Conservation (phyloP, 2,329 filamentous ascomycete genomes). For the Trichoderma asperellum region DNA sequence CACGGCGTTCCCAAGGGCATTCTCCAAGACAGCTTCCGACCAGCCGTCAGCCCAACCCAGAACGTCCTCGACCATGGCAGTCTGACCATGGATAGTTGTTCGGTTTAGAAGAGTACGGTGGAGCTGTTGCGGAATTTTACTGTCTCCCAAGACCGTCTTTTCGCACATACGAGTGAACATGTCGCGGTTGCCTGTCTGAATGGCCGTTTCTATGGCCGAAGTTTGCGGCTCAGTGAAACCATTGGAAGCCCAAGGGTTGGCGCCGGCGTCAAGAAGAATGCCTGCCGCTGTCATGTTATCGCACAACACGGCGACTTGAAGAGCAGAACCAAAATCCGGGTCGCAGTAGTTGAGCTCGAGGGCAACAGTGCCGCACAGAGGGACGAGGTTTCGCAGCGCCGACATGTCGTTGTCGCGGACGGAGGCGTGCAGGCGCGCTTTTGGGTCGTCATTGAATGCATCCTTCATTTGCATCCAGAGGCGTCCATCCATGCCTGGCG, state of each 20-base stretch:
- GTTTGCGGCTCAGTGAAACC: not conserved
- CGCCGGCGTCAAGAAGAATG: slow-evolving; percentile 30
- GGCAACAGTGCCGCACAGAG: not conserved
- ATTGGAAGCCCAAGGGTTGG: slow-evolving; percentile 13
- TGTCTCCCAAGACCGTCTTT: not conserved
- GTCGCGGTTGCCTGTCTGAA: slow-evolving; percentile 11
- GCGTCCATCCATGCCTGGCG: too few relatives aligned
- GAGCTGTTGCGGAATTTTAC: slow-evolving; percentile 15
- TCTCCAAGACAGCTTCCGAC: slow-evolving; percentile 13
- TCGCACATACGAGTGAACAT: slow-evolving; percentile 24
- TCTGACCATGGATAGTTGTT: slow-evolving; percentile 30
- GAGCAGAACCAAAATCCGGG: slow-evolving; percentile 25
- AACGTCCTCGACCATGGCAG: slow-evolving; percentile 30
- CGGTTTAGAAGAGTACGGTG: not conserved
- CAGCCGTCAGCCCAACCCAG: slow-evolving; percentile 32
- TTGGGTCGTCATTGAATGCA: too few relatives aligned
- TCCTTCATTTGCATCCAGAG: too few relatives aligned
- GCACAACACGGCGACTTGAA: slow-evolving; percentile 30
- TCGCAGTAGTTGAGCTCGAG: slow-evolving; percentile 21
- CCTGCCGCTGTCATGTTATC: slow-evolving; percentile 27
- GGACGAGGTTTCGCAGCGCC: slow-evolving; percentile 1
- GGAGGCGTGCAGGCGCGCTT: slow-evolving; percentile 23
- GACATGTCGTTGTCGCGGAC: slow-evolving; percentile 24
- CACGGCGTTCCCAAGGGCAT: slow-evolving; percentile 29
- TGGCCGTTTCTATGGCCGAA: slow-evolving; percentile 15